Evolutionary conservation across 768 basidiomycete genomes (phyloP).

Genomic region (Clavulina sp.): DNA sequence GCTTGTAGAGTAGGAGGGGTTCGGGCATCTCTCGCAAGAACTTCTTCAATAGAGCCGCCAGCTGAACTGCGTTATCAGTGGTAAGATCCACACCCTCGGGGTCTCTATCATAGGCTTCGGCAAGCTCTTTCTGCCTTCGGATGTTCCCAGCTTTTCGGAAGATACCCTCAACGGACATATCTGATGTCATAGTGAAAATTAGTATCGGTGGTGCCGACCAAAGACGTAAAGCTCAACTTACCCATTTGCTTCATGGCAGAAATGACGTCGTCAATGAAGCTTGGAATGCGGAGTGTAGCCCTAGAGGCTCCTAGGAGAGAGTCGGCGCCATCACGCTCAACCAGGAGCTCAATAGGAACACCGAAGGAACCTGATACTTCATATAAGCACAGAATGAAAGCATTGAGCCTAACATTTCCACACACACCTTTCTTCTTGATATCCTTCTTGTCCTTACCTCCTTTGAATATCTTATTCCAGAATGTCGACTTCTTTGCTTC

Average conservation of each 20-base stretch:
- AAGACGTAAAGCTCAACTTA: conserved; percentile 24
- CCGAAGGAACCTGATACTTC: conserved; percentile 69
- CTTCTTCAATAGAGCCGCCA: conserved; percentile 92
- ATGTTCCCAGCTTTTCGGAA: conserved; percentile 99
- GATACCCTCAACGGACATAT: conserved; percentile 98
- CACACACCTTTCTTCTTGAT: conserved; percentile 41
- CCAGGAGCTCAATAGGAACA: conserved; percentile 79
- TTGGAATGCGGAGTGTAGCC: conserved; percentile 73
- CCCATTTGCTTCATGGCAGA: conserved; percentile 99
- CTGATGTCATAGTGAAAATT: conserved; percentile 28
- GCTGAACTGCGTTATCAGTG: conserved; percentile 89
- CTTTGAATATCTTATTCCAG: conserved; percentile 91
- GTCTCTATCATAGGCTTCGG: conserved; percentile 90
- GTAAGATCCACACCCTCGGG: conserved; percentile 78
- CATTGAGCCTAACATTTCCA: not conserved
- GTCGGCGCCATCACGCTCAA: conserved; percentile 91
- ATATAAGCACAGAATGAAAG: not conserved
- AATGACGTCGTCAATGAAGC: conserved; percentile 95
- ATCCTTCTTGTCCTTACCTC: conserved; percentile 68
- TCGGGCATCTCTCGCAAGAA: conserved; percentile 94
- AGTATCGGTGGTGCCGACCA: conserved; percentile 2
- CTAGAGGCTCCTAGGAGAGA: conserved; percentile 81
- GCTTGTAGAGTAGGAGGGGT: conserved; percentile 84
- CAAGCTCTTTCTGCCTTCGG: conserved; percentile 73
- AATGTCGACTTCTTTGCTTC: conserved; percentile 86